Evolutionary conservation across 441 rosid genomes (phyloP), one percentile per base, ranked within the genome.

Genomic region (Pelargonium fulgidum): DNA sequence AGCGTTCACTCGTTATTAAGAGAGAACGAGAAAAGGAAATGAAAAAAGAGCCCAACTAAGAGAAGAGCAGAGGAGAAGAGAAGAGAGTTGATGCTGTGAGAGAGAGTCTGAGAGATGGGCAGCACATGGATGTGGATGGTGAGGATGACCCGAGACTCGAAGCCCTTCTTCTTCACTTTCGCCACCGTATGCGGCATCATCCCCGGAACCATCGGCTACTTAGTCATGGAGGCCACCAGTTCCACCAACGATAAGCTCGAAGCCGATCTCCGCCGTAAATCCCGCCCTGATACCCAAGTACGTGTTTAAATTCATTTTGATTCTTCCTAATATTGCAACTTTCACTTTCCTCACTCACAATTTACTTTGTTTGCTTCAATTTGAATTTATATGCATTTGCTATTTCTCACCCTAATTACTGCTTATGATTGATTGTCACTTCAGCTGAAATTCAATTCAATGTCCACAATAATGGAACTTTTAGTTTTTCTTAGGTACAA

Each of bases 101-200:
- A n/a, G n/a, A n/a, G n/a, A n/a, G n/a, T n/a, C n/a, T 90, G 87
- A 84, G 96, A 90, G 87, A 90, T 89, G 82, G 89, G 97, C 80
- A 78, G 70, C 75, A 67, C 87, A 1, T 93, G 98, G 97, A 78
- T 93, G 76, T 89, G 99, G 96, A 19, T 93, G 17, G 97, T 85
- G 79, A 77, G 78, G 83, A 81, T 75, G 83, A 89, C 95, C 3
- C 73, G 91, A 64, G 97, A 88, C 61, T 91, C 96, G 0, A 93
- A 80, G 84, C 81, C 97, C 7, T 91, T 93, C 88, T 89, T 91
- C 85, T 77, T 89, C 45, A 77, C 89, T 7, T 91, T 93, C 78
- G 98, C 96, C 63, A 81, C 98, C 69, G 66, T 87, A 3, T 93
- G 98, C 73, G 96, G 95, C 64, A 95, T 93, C 62, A 83, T 93